Conservation (phyloP, 148 eudicot genomes). For the Pouteria glomerata region DNA sequence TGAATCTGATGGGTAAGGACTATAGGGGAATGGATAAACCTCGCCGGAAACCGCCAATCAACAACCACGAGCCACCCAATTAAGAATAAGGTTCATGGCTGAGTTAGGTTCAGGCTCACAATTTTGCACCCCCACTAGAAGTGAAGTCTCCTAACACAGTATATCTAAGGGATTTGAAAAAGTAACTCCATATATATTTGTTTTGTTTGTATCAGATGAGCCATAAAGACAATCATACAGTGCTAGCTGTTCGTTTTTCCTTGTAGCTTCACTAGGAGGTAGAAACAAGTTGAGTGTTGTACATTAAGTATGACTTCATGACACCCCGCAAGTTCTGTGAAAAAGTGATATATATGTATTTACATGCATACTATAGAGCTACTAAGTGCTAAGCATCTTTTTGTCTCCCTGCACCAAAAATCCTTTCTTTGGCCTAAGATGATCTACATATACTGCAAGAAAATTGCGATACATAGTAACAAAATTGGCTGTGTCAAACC, state of each 20-base stretch:
- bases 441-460: no score
- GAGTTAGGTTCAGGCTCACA: slow-evolving; percentile 35
- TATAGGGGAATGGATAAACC: slow-evolving; percentile 23
- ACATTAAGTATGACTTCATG: not conserved
- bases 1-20: slow-evolving; percentile 47
- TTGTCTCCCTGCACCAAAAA: no score
- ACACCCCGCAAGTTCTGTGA: not conserved
- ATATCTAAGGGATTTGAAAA: not conserved
- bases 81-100: not conserved
- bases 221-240: slow-evolving; percentile 1
- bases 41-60: slow-evolving; percentile 47
- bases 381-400: no score
- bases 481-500: no score
- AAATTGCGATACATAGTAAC: no score
- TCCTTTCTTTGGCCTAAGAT: no score
- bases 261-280: not conserved
- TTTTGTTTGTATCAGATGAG: slow-evolving; percentile 1
- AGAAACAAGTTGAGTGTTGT: not conserved
- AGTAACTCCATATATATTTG: not conserved
- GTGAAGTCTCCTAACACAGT: slow-evolving; percentile 26
- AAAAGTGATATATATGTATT: no score
- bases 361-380: no score
- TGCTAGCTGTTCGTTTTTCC: not conserved
- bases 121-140: slow-evolving; percentile 35
- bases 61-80: slow-evolving; percentile 43